Evolutionary conservation across 257 asterid genomes (phyloP).

Genomic region (Ocimum tenuiflorum): DNA sequence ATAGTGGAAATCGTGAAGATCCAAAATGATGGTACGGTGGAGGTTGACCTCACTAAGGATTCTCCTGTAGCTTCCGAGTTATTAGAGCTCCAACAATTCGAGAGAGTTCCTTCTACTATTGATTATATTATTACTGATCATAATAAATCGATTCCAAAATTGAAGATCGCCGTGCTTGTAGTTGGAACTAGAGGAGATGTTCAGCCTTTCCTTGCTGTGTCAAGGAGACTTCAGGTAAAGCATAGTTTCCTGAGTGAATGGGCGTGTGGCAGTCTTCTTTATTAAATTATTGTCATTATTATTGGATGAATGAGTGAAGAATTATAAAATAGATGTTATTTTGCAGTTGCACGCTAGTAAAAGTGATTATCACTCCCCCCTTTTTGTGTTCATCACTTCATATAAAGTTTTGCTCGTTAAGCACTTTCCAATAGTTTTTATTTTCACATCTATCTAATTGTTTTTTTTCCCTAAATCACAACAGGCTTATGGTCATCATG

Average conservation of each 20-base stretch:
- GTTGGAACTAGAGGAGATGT: slow-evolving; percentile 99
- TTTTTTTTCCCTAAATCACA: slow-evolving; percentile 11
- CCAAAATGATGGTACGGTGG: slow-evolving; percentile 89
- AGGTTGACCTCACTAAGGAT: slow-evolving; percentile 73
- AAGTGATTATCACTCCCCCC: too few species aligned
- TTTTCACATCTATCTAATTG: slow-evolving; percentile 17
- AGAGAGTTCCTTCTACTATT: slow-evolving; percentile 34
- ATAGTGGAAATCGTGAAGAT: slow-evolving; percentile 73
- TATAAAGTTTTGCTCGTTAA: too few species aligned
- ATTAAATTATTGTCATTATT: too few species aligned
- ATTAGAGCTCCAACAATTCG: slow-evolving; percentile 62
- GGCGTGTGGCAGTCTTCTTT: too few species aligned
- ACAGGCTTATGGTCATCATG: slow-evolving; percentile 87
- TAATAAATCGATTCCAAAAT: slow-evolving; percentile 61
- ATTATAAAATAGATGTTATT: too few species aligned
- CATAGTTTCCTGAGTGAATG: not conserved
- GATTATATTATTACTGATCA: slow-evolving; percentile 45
- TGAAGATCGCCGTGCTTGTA: slow-evolving; percentile 81
- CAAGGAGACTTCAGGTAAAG: slow-evolving; percentile 79
- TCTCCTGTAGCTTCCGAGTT: slow-evolving; percentile 79
- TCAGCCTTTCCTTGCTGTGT: slow-evolving; percentile 92
- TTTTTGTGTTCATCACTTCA: too few species aligned
- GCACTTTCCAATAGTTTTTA: too few species aligned
- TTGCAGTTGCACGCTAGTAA: too few species aligned
- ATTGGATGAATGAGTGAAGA: too few species aligned